Conservation (phyloP, 2,329 filamentous ascomycete genomes). For the Neonectria magnoliae region DNA sequence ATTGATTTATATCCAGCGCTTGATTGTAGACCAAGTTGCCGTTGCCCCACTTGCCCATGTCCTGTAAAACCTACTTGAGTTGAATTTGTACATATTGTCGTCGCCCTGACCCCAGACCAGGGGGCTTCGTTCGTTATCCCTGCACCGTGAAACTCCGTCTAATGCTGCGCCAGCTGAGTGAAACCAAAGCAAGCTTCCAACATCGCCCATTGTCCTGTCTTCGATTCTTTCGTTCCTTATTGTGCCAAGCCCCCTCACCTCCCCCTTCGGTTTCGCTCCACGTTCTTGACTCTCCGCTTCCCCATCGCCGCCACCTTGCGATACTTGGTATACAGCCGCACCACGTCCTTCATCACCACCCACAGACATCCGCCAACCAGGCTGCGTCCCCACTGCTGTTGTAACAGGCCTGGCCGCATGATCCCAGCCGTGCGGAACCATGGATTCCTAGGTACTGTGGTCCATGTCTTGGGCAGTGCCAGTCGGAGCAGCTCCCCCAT, state of each 20-base stretch:
- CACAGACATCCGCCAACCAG: conserved; percentile 89
- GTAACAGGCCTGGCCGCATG: conserved; percentile 73
- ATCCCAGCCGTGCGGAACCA: conserved; percentile 36
- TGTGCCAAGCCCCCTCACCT: conserved; percentile 15
- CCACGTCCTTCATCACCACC: conserved; percentile 79
- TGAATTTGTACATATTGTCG: background rate
- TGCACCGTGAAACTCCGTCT: conserved; percentile 19
- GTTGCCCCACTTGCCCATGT: background rate
- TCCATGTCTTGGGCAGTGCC: conserved; percentile 75
- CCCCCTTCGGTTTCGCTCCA: conserved; percentile 57
- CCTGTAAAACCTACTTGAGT: background rate
- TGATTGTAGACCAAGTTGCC: background rate
- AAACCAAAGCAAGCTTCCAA: conserved; percentile 6
- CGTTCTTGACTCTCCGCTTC: conserved; percentile 64
- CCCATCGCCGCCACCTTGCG: conserved; percentile 66
- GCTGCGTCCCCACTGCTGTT: conserved; percentile 88
- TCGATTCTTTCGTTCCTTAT: background rate
- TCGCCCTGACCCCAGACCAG: background rate
- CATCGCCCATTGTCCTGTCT: background rate
- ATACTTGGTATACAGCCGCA: conserved; percentile 72
- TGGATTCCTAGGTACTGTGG: conserved; percentile 51
- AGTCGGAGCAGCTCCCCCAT: conserved; percentile 80
- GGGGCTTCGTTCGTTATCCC: background rate
- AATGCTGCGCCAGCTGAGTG: conserved; percentile 7
- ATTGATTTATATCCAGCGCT: background rate